Percentiles rank a stretch among this genome's conserved stretches.
These are phyloP conservation scores for Nepenthes alata DNA, from an alignment of 179 eudicot genomes.

Conservation along the genomic window DNA sequence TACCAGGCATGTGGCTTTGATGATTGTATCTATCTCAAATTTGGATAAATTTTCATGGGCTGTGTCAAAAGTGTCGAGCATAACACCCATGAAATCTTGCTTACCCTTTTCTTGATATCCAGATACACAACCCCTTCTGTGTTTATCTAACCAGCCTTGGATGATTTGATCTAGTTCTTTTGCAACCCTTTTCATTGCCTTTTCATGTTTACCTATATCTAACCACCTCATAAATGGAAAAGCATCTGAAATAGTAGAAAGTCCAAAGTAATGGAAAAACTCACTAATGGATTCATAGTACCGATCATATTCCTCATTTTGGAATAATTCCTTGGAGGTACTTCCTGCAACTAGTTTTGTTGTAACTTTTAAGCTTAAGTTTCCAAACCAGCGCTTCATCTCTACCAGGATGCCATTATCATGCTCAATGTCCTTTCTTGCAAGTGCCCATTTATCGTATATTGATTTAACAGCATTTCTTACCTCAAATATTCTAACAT, in stretches of 20 bases:
- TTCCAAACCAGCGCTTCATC: constrained; percentile 12
- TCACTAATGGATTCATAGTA: not conserved
- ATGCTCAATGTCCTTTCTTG: too few relatives aligned
- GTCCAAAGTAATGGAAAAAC: constrained; percentile 10
- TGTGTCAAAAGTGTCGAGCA: too few relatives aligned
- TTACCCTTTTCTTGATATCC: too few relatives aligned
- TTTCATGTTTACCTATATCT: constrained; percentile 27
- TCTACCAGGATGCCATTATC: constrained; percentile 9
- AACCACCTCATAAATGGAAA: constrained; percentile 28
- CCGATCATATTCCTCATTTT: constrained; percentile 5
- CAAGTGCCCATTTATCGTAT: not conserved
- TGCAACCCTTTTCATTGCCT: too few relatives aligned
- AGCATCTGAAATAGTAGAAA: constrained; percentile 13
- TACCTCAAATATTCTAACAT: constrained; percentile 8
- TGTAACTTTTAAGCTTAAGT: constrained; percentile 17
- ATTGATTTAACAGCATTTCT: not conserved
- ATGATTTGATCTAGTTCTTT: too few relatives aligned
- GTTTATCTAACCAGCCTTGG: too few relatives aligned
- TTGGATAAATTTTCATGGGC: too few relatives aligned
- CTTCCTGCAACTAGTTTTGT: constrained; percentile 21
- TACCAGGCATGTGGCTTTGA: too few relatives aligned
- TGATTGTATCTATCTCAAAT: too few relatives aligned
- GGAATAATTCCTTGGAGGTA: constrained; percentile 8
- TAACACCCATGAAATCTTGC: too few relatives aligned
- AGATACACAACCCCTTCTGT: too few relatives aligned